phyloP scores from a whole-genome alignment of 164 flowering plant genomes.

The Piper betle region DNA sequence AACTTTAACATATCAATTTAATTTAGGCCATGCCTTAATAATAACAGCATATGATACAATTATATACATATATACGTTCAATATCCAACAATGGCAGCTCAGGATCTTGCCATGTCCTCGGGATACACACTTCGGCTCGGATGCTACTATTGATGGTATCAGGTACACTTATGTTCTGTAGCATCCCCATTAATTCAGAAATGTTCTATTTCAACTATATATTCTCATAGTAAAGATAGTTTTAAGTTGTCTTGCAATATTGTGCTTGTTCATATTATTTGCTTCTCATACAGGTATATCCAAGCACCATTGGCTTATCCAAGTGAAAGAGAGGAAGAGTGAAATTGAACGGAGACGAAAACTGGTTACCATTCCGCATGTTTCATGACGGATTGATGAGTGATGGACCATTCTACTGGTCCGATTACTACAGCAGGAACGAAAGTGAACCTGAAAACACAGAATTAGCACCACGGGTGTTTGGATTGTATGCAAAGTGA shows the following conservation, averaged over 20 bases:
- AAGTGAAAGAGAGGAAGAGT: slow-evolving; percentile 59
- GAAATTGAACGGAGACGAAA: slow-evolving; percentile 47
- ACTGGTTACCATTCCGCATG: slow-evolving; percentile 67
- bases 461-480: slow-evolving; percentile 14
- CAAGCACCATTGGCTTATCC: slow-evolving; percentile 89
- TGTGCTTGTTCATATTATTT: background rate
- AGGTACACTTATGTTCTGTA: slow-evolving; percentile 47
- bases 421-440: background rate
- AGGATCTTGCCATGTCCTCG: slow-evolving; percentile 62
- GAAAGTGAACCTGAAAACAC: slow-evolving; percentile 5
- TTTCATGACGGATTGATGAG: slow-evolving; percentile 30
- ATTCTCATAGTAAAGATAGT: too few species aligned
- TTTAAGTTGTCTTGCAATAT: background rate
- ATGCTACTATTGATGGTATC: slow-evolving; percentile 64
- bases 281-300: slow-evolving; percentile 39
- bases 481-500: slow-evolving; percentile 13
- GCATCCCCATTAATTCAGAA: background rate
- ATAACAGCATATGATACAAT: too few species aligned
- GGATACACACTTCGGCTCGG: slow-evolving; percentile 89
- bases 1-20: too few species aligned
- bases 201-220: too few species aligned
- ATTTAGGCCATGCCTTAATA: too few species aligned
- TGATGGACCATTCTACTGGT: slow-evolving; percentile 6
- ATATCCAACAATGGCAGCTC: slow-evolving; percentile 28
- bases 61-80: too few species aligned